Conservation (phyloP, 2,329 filamentous ascomycete species). For the Penicillium sp. region DNA sequence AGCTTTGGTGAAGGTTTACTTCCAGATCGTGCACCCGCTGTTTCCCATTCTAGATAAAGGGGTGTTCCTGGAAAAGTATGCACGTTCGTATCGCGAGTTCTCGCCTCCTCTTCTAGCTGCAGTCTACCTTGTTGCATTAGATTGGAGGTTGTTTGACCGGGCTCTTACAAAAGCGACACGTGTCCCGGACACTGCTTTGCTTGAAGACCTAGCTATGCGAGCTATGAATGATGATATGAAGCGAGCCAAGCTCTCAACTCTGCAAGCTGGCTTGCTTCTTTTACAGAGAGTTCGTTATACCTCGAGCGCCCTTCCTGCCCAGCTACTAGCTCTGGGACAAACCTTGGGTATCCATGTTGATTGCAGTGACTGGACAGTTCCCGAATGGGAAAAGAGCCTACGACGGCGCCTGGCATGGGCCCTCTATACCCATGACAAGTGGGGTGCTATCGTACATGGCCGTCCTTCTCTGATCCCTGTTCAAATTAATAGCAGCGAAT, state of each 20-base stretch:
- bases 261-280: slow-evolving; percentile 61
- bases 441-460: slow-evolving; percentile 59
- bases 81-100: slow-evolving; percentile 72
- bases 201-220: slow-evolving; percentile 51
- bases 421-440: slow-evolving; percentile 66
- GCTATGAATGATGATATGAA: slow-evolving; percentile 45
- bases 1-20: slow-evolving; percentile 78
- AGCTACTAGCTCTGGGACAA: slow-evolving; percentile 62
- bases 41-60: slow-evolving; percentile 84
- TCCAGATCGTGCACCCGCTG: slow-evolving; percentile 76
- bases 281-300: slow-evolving; percentile 53
- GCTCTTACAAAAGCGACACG: slow-evolving; percentile 6
- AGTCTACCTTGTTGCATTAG: slow-evolving; percentile 76
- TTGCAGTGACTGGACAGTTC: slow-evolving; percentile 66
- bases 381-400: slow-evolving; percentile 66
- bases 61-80: slow-evolving; percentile 79
- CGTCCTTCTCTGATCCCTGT: slow-evolving; percentile 55
- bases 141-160: slow-evolving; percentile 74
- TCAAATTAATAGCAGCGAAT: slow-evolving; percentile 28
- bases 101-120: slow-evolving; percentile 77
- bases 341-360: slow-evolving; percentile 66
- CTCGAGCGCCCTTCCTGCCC: slow-evolving; percentile 54
- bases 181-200: slow-evolving; percentile 29
- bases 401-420: slow-evolving; percentile 68
- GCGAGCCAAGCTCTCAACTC: slow-evolving; percentile 60